Base-by-base conservation (phyloP, 31 red algal genomes). In the Asparagopsis taxiformis region DNA sequence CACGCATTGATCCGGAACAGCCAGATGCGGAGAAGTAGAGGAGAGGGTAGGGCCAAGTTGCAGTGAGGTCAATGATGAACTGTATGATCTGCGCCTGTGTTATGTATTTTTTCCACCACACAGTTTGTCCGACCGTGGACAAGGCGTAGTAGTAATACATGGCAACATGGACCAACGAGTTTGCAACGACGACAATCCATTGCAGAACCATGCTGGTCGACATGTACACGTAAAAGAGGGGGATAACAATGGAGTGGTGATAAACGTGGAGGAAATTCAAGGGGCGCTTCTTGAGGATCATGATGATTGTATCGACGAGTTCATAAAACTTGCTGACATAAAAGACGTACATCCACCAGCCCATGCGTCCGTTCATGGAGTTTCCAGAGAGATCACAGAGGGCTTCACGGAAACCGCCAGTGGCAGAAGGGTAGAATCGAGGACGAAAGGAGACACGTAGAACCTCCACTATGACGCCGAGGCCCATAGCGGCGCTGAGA, bases 31-130 rank as follows among this genome's bases (percentile, higher is more conserved):
- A 88, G 55, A 81, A 91, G 67, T 91, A 97, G 15, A 91, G 77
- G 32, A 97, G 76, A 7, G 93, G 93, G 39, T 91, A 91, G 9
- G 84, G 91, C 82, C 91, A 98, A 13, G 95, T 94, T 2, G 90
- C 75, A 21, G 91, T 92, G 44, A 94, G 79, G 56, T 98, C 91
- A 44, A 98, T 89, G 29, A 94, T 88, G 62, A 98, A 98, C 72
- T 98, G 95, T 13, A 98, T 68, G 65, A 98, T 98, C 52, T 98
- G 95, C 7, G 87, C 87, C 61, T 77, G 67, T 2, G 95, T 98
- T 19, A 98, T 90, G 73, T 98, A 93, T 35, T 87, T 90, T 38
- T 98, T 98, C 95, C 95, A 98, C 95, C 95, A 98, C 16, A 94
- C 86, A 39, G 72, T 87, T 8, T 78, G 62, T 2, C 91, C 88